Base-by-base conservation (phyloP, 2,329 filamentous ascomycete species). In the Hypoxylon sp. region DNA sequence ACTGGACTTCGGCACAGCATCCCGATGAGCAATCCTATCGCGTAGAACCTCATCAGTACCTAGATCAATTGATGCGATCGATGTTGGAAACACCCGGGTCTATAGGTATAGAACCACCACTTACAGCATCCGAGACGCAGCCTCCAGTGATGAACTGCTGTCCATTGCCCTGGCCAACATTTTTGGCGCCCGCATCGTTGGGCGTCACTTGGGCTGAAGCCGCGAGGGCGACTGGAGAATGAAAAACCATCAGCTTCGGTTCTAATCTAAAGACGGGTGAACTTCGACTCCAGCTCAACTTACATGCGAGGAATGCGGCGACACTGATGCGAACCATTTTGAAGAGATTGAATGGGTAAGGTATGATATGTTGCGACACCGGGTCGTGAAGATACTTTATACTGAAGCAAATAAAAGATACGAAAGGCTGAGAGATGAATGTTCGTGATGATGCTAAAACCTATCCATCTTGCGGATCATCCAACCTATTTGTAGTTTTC, bases 61-160 rank as follows among this genome's bases (percentile, higher is more conserved):
- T 9, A 31, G 8, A 44, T 10, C 26, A 31, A 31, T 17, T 17
- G 17, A 11, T 1, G 22, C 3, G 31, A 37, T 29, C 11, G 44
- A 65, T 17, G 35, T 35, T 8, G 9, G 33, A 17, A n/a, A 9
- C 42, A 13, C 33, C 9, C n/a, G 19, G 11, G 29, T 62, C 19
- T 22, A 17, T 22, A n/a, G n/a, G n/a, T n/a, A 35, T 53, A 47
- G 10, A n/a, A 35, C 13, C 2, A 24, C 8, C 9, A 67, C 66
- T 71, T 61, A 71, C 79, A 11, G 77, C 77, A 60, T 81, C 74
- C 19, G 73, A 67, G 42, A 77, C 71, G 57, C 79, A 81, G 17
- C 80, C 79, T 35, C 78, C 79, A 13, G 79, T 81, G n/a, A 76
- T 81, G 74, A 81, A 81, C 63, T 81, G 79, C 35, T 70, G 56